Evolutionary conservation across 805 yeast genomes (phyloP).

Genomic region (Yamadazyma endophytica): DNA sequence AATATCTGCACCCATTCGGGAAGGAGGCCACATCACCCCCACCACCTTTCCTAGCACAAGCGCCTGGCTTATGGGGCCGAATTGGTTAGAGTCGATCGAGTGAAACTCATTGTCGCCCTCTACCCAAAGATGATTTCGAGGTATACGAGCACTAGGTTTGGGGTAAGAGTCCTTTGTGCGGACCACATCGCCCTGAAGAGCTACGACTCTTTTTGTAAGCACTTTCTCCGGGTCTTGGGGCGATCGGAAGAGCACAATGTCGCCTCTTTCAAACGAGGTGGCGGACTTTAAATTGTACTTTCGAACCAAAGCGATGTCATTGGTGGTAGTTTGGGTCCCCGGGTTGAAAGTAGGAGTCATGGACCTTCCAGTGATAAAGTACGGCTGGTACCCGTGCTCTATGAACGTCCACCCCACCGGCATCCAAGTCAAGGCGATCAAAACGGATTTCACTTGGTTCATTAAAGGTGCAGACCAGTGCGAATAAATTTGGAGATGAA

Average conservation of each 20-base stretch:
- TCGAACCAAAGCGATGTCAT: slow-evolving; percentile 66
- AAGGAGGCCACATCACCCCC: slow-evolving; percentile 63
- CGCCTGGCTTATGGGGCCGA: slow-evolving; percentile 85
- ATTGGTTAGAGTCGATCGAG: slow-evolving; percentile 79
- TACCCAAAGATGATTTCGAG: slow-evolving; percentile 85
- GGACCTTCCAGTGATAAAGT: slow-evolving; percentile 72
- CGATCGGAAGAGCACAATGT: slow-evolving; percentile 71
- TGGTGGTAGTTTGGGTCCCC: slow-evolving; percentile 37
- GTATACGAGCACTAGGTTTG: slow-evolving; percentile 54
- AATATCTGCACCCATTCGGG: slow-evolving; percentile 25
- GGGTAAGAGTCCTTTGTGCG: slow-evolving; percentile 59
- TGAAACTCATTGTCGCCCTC: slow-evolving; percentile 85
- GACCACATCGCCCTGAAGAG: slow-evolving; percentile 66
- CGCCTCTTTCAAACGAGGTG: slow-evolving; percentile 51
- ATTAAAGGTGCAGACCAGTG: slow-evolving; percentile 1
- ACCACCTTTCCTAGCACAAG: slow-evolving; percentile 75
- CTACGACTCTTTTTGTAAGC: slow-evolving; percentile 79
- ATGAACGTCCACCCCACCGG: slow-evolving; percentile 70
- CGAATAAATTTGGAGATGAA: background rate
- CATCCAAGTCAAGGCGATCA: slow-evolving; percentile 54
- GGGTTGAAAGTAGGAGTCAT: slow-evolving; percentile 92
- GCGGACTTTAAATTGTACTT: slow-evolving; percentile 53
- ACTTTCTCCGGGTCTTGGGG: slow-evolving; percentile 76
- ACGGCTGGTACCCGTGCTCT: slow-evolving; percentile 70
- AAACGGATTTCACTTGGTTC: slow-evolving; percentile 17